Evolutionary conservation across 1,284 basidiomycete genomes (phyloP), one percentile per base, ranked within the genome.

Genomic region (Sporisorium reilianum): DNA sequence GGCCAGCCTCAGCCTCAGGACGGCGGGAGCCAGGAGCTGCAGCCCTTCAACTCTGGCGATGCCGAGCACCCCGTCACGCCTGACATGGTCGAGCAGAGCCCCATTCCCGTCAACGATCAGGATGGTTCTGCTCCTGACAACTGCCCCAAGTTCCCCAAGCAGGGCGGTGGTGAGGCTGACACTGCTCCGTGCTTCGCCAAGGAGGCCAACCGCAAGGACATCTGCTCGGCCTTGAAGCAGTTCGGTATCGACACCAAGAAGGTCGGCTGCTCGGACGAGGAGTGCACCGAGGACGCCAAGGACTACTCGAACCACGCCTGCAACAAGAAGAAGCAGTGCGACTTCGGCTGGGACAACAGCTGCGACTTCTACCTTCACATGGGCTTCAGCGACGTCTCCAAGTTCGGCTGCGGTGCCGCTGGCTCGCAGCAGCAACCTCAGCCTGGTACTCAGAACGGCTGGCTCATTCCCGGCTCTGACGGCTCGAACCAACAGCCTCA

Each of bases 191-290:
- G 72, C 64, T 70, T 75, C 46, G 49, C 44, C 30, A 57, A 63
- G 59, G 49, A 60, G 2, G 60, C 64, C 20, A 53, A 38, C n/a
- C 63, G 64, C 44, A 64, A 70, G 66, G 56, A 75, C 40, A 55
- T 70, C 60, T 75, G 72, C 67, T 75, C 72, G 22, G 72, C 67
- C 5, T 28, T 75, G 52, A 75, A 75, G 67, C 60, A 64, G 60
- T 63, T 74, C 30, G 71, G 55, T 25, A 40, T 74, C 45, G 71
- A 68, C 58, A 65, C 65, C 52, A 32, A 58, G 34, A 16, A 38
- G n/a, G 61, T 62, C 4, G 62, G 58, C 26, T 74, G 65, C 58
- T 48, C 61, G 2, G 50, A 68, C 1, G 65, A 74, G 10, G 71
- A 74, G 28, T 74, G 65, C 65, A 46, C n/a, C 28, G 53, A 74